Conservation (phyloP, 1,139 yeast species). For the Martiniozyma asiatica region DNA sequence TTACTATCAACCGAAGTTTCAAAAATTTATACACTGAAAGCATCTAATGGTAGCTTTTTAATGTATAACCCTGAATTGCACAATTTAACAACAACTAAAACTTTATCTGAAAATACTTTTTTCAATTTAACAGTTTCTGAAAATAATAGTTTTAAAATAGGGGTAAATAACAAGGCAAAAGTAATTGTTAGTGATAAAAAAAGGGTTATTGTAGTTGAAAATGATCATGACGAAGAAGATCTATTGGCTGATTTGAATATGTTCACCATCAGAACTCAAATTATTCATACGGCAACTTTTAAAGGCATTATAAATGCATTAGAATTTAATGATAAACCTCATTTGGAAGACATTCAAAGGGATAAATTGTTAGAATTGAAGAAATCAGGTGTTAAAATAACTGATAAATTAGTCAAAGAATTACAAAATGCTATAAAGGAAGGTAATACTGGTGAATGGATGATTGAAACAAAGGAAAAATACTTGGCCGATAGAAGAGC, state of each 20-base stretch:
- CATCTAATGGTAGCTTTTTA: constrained; percentile 19
- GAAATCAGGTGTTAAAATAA: constrained; percentile 23
- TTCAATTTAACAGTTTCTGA: constrained; percentile 10
- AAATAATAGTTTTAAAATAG: constrained; percentile 10
- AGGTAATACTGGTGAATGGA: constrained; percentile 30
- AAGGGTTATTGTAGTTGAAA: too few relatives aligned
- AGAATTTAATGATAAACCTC: constrained; percentile 8
- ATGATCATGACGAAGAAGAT: constrained; percentile 20
- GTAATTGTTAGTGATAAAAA: too few relatives aligned
- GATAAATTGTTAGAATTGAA: constrained; percentile 12
- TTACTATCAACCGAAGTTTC: too few relatives aligned
- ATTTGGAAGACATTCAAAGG: not conserved
- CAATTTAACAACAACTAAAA: constrained; percentile 24
- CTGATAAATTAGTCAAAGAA: constrained; percentile 18
- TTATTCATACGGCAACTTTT: constrained; percentile 14
- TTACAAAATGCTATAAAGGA: constrained; percentile 24
- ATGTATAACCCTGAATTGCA: constrained; percentile 15
- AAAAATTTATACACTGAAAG: constrained; percentile 4
- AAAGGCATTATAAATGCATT: constrained; percentile 15
- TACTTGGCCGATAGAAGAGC: constrained; percentile 24
- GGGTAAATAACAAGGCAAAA: too few relatives aligned
- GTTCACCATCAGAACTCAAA: constrained; percentile 22
- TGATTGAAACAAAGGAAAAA: constrained; percentile 27
- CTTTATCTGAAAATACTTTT: constrained; percentile 25
- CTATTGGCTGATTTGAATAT: constrained; percentile 14